These are phyloP conservation scores for Oligophagozyma castellii DNA, from an alignment of 1,139 yeast genomes.

Conservation along the genomic window DNA sequence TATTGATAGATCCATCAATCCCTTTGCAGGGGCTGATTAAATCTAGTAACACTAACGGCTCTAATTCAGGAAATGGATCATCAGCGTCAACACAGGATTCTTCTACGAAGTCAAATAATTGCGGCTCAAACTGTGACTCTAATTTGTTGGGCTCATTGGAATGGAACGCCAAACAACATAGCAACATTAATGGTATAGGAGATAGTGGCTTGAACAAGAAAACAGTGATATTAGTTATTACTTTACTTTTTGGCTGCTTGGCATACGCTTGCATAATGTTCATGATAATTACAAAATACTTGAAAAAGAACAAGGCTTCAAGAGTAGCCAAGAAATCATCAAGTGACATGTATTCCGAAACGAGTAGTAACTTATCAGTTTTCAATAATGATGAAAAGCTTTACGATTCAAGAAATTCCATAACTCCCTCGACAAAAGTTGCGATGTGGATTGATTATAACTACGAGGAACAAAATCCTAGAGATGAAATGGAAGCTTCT, in stretches of 20 bases:
- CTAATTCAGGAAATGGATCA: slow-evolving; percentile 13
- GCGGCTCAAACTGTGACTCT: slow-evolving; percentile 4
- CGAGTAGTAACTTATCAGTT: slow-evolving; percentile 12
- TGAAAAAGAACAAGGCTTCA: slow-evolving; percentile 18
- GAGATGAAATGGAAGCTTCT: slow-evolving; percentile 7
- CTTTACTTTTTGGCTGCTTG: slow-evolving; percentile 55
- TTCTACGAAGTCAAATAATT: slow-evolving; percentile 1
- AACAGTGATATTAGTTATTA: slow-evolving; percentile 47
- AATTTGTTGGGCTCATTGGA: slow-evolving; percentile 34
- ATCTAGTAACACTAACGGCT: slow-evolving; percentile 9
- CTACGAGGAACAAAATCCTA: slow-evolving; percentile 8
- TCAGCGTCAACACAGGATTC: slow-evolving; percentile 2
- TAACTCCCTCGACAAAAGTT: slow-evolving; percentile 19
- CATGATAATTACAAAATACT: slow-evolving; percentile 26
- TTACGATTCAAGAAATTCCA: slow-evolving; percentile 6
- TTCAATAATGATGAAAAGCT: slow-evolving; percentile 8
- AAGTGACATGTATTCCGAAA: slow-evolving; percentile 4
- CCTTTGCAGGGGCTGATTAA: slow-evolving; percentile 41
- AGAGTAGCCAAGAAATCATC: slow-evolving; percentile 10
- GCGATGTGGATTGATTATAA: slow-evolving; percentile 21
- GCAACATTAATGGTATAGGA: slow-evolving; percentile 1
- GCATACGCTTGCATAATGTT: slow-evolving; percentile 42
- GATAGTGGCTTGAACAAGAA: slow-evolving; percentile 14
- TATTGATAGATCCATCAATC: slow-evolving; percentile 47
- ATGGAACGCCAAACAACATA: slow-evolving; percentile 12